Conservation (phyloP, 1,139 yeast species). For the Hemisphaericaspora lyxosophila region DNA sequence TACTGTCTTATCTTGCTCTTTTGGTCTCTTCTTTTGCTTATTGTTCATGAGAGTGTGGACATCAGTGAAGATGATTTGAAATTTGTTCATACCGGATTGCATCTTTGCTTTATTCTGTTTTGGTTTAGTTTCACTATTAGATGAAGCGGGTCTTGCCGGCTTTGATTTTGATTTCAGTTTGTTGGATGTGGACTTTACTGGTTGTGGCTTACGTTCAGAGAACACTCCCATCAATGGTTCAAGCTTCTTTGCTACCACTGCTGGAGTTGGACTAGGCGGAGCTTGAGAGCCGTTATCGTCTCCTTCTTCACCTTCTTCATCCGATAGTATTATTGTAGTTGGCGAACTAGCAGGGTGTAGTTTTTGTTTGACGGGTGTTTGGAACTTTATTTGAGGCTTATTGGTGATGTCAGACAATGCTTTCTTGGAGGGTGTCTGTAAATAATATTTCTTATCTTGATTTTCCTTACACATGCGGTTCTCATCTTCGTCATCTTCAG, state of each 20-base stretch:
- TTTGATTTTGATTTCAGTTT: slow-evolving; percentile 7
- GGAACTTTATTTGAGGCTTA: slow-evolving; percentile 19
- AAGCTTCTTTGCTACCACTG: slow-evolving; percentile 12
- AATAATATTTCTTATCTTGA: slow-evolving; percentile 12
- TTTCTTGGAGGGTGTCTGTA: slow-evolving; percentile 37
- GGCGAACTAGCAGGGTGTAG: slow-evolving; percentile 28
- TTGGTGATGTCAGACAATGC: slow-evolving; percentile 28
- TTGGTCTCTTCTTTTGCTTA: slow-evolving; percentile 28
- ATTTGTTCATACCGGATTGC: slow-evolving; percentile 50
- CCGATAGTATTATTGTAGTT: slow-evolving; percentile 28
- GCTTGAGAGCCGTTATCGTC: slow-evolving; percentile 1
- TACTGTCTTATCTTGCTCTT: slow-evolving; percentile 11
- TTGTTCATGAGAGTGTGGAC: slow-evolving; percentile 46
- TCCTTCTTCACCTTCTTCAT: slow-evolving; percentile 5
- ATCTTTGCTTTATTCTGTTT: slow-evolving; percentile 26
- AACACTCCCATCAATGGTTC: slow-evolving; percentile 48
- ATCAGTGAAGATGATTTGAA: slow-evolving; percentile 55
- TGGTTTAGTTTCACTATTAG: slow-evolving; percentile 4
- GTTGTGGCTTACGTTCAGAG: slow-evolving; percentile 23
- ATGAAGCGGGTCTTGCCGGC: not conserved
- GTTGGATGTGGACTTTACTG: slow-evolving; percentile 1
- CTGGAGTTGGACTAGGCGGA: slow-evolving; percentile 35
- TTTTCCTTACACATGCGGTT: slow-evolving; percentile 1
- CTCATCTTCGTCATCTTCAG: slow-evolving; percentile 7
- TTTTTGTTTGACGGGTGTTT: slow-evolving; percentile 26